These are phyloP conservation scores for Colletotrichum sp. DNA, from an alignment of 2,329 filamentous ascomycete genomes.

Conservation along the genomic window DNA sequence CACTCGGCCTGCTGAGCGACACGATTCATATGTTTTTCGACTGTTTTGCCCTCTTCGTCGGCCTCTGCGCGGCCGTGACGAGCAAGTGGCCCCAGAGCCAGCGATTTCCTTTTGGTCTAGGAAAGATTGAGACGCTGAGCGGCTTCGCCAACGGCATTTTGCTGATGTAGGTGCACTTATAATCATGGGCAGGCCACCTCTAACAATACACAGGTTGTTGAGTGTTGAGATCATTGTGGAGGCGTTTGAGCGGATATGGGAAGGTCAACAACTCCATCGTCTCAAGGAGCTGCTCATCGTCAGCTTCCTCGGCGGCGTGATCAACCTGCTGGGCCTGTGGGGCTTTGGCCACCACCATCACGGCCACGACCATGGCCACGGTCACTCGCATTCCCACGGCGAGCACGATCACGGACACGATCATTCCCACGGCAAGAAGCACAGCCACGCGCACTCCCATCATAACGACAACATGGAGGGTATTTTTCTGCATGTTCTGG, in stretches of 20 bases:
- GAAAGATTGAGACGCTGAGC: slow-evolving; percentile 94
- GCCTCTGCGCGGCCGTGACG: slow-evolving; percentile 89
- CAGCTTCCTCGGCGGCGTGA: slow-evolving; percentile 82
- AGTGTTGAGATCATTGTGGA: slow-evolving; percentile 97
- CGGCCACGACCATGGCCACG: slow-evolving; percentile 48
- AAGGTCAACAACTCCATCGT: slow-evolving; percentile 83
- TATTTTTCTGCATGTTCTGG: slow-evolving; percentile 94
- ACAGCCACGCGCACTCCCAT: slow-evolving; percentile 45
- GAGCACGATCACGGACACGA: slow-evolving; percentile 47
- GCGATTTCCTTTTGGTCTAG: slow-evolving; percentile 92
- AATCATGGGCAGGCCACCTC: background rate
- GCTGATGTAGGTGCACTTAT: slow-evolving; percentile 68
- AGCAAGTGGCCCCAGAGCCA: slow-evolving; percentile 95
- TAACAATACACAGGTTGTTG: slow-evolving; percentile 67
- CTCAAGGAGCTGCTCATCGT: slow-evolving; percentile 88
- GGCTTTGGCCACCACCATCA: slow-evolving; percentile 78
- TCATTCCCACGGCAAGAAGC: slow-evolving; percentile 44
- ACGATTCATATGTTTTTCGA: slow-evolving; percentile 99
- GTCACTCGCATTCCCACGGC: slow-evolving; percentile 38
- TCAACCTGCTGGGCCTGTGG: slow-evolving; percentile 91
- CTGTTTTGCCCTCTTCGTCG: slow-evolving; percentile 89
- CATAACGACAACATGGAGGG: slow-evolving; percentile 98
- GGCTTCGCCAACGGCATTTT: slow-evolving; percentile 97
- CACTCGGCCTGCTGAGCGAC: slow-evolving; percentile 91
- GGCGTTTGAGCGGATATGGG: slow-evolving; percentile 84